Evolutionary conservation across 169 alveolate genomes (phyloP).

Genomic region (Cryptosporidium ubiquitum): DNA sequence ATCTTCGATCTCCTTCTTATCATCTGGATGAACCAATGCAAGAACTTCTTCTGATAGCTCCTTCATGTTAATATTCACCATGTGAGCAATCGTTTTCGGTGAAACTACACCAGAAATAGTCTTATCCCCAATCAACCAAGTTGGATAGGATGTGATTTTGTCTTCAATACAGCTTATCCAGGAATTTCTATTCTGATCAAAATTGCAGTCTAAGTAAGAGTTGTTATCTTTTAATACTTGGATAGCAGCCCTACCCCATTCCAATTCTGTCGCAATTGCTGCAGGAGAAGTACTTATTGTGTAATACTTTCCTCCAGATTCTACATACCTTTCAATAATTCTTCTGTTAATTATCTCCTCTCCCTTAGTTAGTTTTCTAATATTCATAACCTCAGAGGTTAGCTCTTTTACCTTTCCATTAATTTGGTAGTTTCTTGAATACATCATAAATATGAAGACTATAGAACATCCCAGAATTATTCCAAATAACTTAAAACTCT

Average conservation of each 20-base stretch:
- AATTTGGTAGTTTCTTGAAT: constrained; percentile 20
- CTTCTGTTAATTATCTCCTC: constrained; percentile 53
- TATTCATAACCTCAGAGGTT: constrained; percentile 34
- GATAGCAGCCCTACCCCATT: constrained; percentile 47
- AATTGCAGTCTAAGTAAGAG: constrained; percentile 37
- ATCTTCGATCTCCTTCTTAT: constrained; percentile 29
- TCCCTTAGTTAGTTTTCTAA: constrained; percentile 23
- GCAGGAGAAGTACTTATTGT: constrained; percentile 44
- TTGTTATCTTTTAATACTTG: constrained; percentile 34
- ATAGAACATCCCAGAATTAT: neutral
- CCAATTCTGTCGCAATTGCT: constrained; percentile 43
- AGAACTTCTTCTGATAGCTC: constrained; percentile 43
- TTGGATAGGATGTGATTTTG: constrained; percentile 35
- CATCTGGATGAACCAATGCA: constrained; percentile 56
- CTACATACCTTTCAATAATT: constrained; percentile 60
- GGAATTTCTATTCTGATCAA: constrained; percentile 7
- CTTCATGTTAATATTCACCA: constrained; percentile 44
- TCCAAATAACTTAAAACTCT: constrained; percentile 47
- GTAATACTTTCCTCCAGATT: constrained; percentile 53
- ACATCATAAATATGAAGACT: constrained; percentile 19
- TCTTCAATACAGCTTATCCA: constrained; percentile 62
- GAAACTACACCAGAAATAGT: constrained; percentile 49
- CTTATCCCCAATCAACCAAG: constrained; percentile 72
- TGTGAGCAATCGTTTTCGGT: constrained; percentile 51
- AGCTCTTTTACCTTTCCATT: neutral